Conservation (phyloP, 352 stramenopile species). For the Phytophthora chlamydospora region DNA sequence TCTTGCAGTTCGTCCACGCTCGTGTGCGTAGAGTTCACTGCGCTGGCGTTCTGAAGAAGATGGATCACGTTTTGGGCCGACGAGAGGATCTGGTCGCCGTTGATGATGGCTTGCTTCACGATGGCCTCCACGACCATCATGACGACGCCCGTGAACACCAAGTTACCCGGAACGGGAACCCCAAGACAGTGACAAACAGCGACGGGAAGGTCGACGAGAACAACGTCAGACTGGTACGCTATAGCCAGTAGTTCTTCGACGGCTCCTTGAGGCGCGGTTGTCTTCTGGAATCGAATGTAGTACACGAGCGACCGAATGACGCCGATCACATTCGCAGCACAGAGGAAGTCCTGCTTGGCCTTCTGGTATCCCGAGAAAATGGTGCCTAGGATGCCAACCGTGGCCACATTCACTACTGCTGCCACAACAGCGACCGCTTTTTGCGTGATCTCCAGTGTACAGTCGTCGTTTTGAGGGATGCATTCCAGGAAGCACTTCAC, state of each 20-base stretch:
- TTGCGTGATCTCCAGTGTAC: constrained; percentile 35
- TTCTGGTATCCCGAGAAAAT: constrained; percentile 23
- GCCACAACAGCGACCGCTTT: constrained; percentile 41
- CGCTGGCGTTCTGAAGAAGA: constrained; percentile 18
- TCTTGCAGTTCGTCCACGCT: constrained; percentile 28
- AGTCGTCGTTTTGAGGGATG: constrained; percentile 67
- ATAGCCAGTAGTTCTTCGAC: constrained; percentile 19
- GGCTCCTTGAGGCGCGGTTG: constrained; percentile 19
- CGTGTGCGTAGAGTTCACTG: constrained; percentile 12
- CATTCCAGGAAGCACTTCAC: constrained; percentile 65
- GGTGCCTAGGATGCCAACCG: constrained; percentile 37
- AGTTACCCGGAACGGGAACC: constrained; percentile 29
- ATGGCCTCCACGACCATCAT: constrained; percentile 28
- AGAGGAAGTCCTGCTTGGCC: constrained; percentile 8
- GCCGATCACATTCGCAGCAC: constrained; percentile 24
- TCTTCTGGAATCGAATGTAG: constrained; percentile 36
- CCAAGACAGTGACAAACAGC: constrained; percentile 56
- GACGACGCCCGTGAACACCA: constrained; percentile 10
- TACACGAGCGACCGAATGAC: constrained; percentile 24
- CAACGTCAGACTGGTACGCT: constrained; percentile 46
- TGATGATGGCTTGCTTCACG: constrained; percentile 25
- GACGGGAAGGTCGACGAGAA: constrained; percentile 49
- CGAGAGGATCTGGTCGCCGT: constrained; percentile 29
- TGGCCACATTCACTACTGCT: constrained; percentile 34
- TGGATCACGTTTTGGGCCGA: constrained; percentile 24